phyloP scores from a whole-genome alignment of 2,329 filamentous ascomycete genomes.

The Penicillium thymicola region DNA sequence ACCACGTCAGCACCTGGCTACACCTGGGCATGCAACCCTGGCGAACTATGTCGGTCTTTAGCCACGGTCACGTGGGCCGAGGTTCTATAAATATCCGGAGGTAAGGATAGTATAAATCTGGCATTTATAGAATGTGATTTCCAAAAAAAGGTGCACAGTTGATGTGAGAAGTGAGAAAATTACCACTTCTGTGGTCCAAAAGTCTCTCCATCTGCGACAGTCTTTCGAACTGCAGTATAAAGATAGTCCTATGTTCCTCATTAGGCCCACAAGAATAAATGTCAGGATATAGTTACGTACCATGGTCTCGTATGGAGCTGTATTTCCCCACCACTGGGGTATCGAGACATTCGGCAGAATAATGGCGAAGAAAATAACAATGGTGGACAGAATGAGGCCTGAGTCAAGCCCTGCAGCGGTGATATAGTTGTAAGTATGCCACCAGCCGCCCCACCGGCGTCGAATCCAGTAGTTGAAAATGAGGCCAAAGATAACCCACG shows the following conservation, averaged over 20 bases:
- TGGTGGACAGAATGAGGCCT: conserved; percentile 60
- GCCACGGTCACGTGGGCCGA: neutral
- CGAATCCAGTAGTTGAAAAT: conserved; percentile 40
- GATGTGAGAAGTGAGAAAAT: neutral
- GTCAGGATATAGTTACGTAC: conserved; percentile 10
- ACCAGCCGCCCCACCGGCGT: conserved; percentile 35
- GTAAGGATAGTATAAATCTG: neutral
- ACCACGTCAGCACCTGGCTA: neutral
- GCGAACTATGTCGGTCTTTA: neutral
- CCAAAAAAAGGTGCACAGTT: neutral
- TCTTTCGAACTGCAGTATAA: conserved; percentile 16
- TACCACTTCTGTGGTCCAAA: conserved; percentile 15
- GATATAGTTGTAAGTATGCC: conserved; percentile 42
- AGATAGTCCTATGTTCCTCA: conserved; percentile 5
- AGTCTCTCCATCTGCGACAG: conserved; percentile 11
- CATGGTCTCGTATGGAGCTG: conserved; percentile 25
- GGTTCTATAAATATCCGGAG: neutral
- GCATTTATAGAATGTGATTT: too few relatives aligned
- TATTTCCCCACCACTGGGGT: conserved; percentile 59
- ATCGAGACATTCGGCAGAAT: conserved; percentile 54
- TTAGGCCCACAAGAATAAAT: neutral
- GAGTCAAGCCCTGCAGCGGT: conserved; percentile 41
- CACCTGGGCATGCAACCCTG: neutral
- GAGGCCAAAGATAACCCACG: conserved; percentile 58
- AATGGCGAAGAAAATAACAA: conserved; percentile 66